A percentile compares a stretch with the other conserved stretches of the same genome.
Evolutionary conservation across 139 green algal genomes (phyloP).

Genomic region (Axilococcus clingmanii): DNA sequence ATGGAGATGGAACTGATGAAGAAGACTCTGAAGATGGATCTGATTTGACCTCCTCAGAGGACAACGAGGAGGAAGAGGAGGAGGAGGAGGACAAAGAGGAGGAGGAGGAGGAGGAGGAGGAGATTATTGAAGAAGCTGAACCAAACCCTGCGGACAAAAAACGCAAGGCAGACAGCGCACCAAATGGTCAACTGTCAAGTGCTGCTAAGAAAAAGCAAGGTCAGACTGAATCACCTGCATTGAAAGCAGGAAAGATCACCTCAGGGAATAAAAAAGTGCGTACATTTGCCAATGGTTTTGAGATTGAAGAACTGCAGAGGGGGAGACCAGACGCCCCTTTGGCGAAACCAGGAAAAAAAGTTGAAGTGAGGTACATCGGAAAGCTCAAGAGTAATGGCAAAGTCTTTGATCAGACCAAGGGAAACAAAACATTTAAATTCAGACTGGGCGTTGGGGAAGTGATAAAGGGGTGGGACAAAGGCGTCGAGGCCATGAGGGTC

Average conservation of each 20-base stretch:
- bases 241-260: constrained; percentile 3
- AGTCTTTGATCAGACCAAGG: constrained; percentile 77
- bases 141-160: constrained; percentile 3
- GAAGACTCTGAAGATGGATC: constrained; percentile 21
- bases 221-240: neutral
- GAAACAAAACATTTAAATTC: constrained; percentile 71
- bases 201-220: neutral
- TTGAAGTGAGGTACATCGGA: constrained; percentile 62
- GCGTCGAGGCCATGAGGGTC: constrained; percentile 81
- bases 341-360: constrained; percentile 55
- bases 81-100: constrained; percentile 4
- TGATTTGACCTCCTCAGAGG: neutral
- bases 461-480: constrained; percentile 80
- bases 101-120: constrained; percentile 11
- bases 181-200: constrained; percentile 3
- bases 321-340: constrained; percentile 62
- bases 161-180: constrained; percentile 1
- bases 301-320: constrained; percentile 58
- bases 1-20: constrained; percentile 21
- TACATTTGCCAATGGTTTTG: constrained; percentile 64
- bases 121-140: constrained; percentile 15
- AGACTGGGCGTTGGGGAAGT: constrained; percentile 73
- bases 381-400: constrained; percentile 77
- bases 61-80: constrained; percentile 13
- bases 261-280: constrained; percentile 24